Conservation (phyloP, 306 rosid genomes). For the Adenanthera pavonina region DNA sequence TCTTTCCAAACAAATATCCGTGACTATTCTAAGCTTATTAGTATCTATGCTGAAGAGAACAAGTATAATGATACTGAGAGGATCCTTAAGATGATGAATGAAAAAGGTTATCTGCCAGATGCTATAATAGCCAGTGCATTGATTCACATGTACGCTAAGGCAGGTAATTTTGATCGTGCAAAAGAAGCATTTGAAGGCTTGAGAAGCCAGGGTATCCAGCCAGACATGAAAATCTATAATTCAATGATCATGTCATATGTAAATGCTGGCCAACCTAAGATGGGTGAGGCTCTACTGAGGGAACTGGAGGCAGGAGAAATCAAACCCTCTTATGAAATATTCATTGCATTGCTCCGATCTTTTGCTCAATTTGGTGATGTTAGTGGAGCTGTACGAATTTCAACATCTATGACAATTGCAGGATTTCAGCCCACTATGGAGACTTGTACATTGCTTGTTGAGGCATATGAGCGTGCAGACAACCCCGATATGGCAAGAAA, state of each 20-base stretch:
- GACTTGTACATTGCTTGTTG: conserved; percentile 69
- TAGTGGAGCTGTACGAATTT: conserved; percentile 54
- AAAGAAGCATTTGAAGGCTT: conserved; percentile 66
- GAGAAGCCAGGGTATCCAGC: conserved; percentile 71
- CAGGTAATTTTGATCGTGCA: conserved; percentile 67
- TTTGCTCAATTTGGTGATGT: conserved; percentile 59
- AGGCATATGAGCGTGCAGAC: conserved; percentile 55
- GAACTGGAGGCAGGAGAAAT: conserved; percentile 71
- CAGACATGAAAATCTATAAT: conserved; percentile 62
- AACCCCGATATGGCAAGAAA: conserved; percentile 63
- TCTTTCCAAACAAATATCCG: conserved; percentile 71
- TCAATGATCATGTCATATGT: conserved; percentile 77
- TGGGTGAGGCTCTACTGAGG: conserved; percentile 58
- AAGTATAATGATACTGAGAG: conserved; percentile 75
- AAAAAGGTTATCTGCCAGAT: conserved; percentile 65
- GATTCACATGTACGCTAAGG: conserved; percentile 86
- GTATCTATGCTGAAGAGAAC: conserved; percentile 67
- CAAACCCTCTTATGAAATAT: conserved; percentile 65
- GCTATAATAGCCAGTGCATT: conserved; percentile 53
- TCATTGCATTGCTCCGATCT: conserved; percentile 67
- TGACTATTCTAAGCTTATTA: conserved; percentile 82
- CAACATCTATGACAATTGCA: conserved; percentile 64
- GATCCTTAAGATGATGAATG: conserved; percentile 71
- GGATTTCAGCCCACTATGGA: conserved; percentile 60
- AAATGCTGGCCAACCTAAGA: conserved; percentile 61